phyloP scores from a whole-genome alignment of 1,139 yeast genomes.

The Debaryomyces fabryi region DNA sequence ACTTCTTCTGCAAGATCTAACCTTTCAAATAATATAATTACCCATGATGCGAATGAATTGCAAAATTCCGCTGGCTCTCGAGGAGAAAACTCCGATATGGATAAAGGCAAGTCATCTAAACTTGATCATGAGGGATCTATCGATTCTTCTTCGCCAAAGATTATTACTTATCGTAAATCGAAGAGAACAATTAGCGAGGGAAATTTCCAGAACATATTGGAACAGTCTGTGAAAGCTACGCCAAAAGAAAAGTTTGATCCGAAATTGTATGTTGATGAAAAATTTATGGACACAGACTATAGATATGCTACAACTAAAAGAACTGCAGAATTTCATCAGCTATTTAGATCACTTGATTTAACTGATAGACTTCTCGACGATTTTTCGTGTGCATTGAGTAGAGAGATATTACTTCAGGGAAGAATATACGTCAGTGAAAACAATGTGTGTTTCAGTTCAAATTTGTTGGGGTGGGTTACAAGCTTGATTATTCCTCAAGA shows the following conservation, averaged over 20 bases:
- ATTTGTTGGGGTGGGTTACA: constrained; percentile 91
- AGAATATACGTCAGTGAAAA: constrained; percentile 80
- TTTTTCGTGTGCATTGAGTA: constrained; percentile 84
- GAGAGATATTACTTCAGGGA: constrained; percentile 92
- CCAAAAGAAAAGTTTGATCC: constrained; percentile 35
- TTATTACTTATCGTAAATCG: constrained; percentile 51
- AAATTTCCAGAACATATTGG: constrained; percentile 26
- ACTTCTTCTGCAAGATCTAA: constrained; percentile 5
- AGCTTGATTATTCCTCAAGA: constrained; percentile 70
- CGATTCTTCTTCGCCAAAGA: constrained; percentile 40
- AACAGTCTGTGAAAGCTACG: constrained; percentile 18
- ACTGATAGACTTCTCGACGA: constrained; percentile 80
- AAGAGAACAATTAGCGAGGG: constrained; percentile 38
- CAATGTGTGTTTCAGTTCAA: constrained; percentile 87
- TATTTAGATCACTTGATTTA: constrained; percentile 69
- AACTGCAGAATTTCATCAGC: constrained; percentile 75
- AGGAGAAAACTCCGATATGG: constrained; percentile 12
- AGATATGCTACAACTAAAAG: constrained; percentile 69
- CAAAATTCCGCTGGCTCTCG: neutral
- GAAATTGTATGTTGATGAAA: constrained; percentile 41
- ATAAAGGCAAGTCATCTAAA: neutral
- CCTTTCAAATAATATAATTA: constrained; percentile 10
- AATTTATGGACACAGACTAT: constrained; percentile 36
- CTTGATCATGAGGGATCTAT: constrained; percentile 5
- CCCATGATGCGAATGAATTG: neutral